Percentiles rank a stretch among this genome's conserved stretches.
These are phyloP conservation scores for Abrus pulchellus DNA, from an alignment of 306 rosid species.

Conservation along the genomic window DNA sequence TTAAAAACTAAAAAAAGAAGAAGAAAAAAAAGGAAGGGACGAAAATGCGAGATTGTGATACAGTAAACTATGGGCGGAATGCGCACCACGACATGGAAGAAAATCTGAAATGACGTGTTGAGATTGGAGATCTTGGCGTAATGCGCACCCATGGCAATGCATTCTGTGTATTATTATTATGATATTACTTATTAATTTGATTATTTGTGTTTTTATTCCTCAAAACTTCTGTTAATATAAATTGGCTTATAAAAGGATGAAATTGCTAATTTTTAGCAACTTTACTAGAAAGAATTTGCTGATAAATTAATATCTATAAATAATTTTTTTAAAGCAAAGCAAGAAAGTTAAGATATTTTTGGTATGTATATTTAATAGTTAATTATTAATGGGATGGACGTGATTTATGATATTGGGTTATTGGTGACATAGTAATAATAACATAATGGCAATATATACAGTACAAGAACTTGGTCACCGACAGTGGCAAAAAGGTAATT, in stretches of 20 bases:
- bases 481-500: conserved; percentile 38
- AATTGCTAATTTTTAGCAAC: no score
- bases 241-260: no score
- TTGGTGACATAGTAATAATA: not conserved
- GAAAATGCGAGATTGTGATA: not conserved
- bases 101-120: not conserved
- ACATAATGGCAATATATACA: not conserved
- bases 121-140: not conserved
- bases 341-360: not conserved
- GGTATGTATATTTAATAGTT: not conserved
- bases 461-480: conserved; percentile 13
- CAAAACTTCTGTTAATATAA: not conserved
- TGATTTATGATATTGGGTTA: not conserved
- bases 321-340: not conserved
- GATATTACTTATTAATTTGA: not conserved
- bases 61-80: not conserved
- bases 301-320: not conserved
- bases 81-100: not conserved
- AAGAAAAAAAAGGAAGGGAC: not conserved
- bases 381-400: not conserved
- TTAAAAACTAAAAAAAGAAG: not conserved
- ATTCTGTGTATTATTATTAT: not conserved
- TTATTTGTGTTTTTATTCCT: not conserved
- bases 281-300: not conserved
- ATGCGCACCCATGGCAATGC: conserved; percentile 1